phyloP scores from a whole-genome alignment of 2,329 filamentous ascomycete genomes.

The Colletotrichum sp. region DNA sequence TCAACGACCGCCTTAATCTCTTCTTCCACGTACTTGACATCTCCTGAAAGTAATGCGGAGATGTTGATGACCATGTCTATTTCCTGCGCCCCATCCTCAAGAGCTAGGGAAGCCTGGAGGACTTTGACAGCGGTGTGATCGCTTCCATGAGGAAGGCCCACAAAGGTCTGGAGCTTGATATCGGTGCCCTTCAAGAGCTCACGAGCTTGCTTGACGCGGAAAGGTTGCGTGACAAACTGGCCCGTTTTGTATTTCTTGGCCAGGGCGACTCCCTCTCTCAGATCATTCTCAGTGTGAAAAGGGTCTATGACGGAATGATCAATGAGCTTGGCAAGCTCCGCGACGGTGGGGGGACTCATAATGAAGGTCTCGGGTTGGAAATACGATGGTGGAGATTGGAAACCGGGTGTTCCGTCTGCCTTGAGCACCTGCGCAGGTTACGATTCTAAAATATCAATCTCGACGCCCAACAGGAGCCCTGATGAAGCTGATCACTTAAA shows the following conservation, averaged over 20 bases:
- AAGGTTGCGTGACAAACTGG: constrained; percentile 65
- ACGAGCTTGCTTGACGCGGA: constrained; percentile 53
- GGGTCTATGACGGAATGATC: constrained; percentile 68
- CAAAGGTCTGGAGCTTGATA: constrained; percentile 61
- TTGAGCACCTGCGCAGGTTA: background rate
- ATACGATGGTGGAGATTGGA: background rate
- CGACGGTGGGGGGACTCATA: constrained; percentile 31
- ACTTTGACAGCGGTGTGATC: constrained; percentile 59
- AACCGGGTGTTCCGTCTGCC: background rate
- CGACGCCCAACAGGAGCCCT: background rate
- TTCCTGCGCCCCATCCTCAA: constrained; percentile 53
- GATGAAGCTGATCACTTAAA: background rate
- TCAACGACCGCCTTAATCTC: constrained; percentile 59
- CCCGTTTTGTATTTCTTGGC: constrained; percentile 54
- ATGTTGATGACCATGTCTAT: constrained; percentile 68
- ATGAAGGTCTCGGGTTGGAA: background rate
- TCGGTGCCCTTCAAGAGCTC: constrained; percentile 48
- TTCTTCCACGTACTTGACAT: constrained; percentile 60
- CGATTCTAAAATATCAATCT: background rate
- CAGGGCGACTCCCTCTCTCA: constrained; percentile 53
- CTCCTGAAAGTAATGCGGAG: constrained; percentile 60
- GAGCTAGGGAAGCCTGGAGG: constrained; percentile 54
- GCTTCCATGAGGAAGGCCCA: constrained; percentile 67
- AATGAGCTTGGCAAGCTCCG: constrained; percentile 58
- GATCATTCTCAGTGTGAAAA: constrained; percentile 62